These are phyloP conservation scores for Calendula officinalis DNA, from an alignment of 129 eudicot species.

Conservation along the genomic window DNA sequence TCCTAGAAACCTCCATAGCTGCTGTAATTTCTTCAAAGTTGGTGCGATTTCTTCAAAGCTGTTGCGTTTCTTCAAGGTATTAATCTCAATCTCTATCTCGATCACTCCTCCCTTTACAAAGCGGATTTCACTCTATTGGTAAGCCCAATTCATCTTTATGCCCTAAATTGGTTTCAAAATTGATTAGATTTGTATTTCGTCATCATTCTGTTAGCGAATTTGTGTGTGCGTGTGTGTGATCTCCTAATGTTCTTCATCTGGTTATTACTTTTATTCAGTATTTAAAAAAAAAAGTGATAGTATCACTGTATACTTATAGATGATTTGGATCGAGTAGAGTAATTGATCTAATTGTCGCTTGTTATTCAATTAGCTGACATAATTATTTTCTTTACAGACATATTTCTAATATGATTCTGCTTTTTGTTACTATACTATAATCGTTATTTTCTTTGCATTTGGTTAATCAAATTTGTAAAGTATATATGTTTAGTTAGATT, in stretches of 20 bases:
- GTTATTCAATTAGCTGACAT: not conserved
- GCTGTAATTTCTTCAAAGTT: no score
- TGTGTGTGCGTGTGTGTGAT: not conserved
- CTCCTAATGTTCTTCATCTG: conserved; percentile 13
- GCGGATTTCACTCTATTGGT: conserved; percentile 52
- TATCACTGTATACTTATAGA: conserved; percentile 7
- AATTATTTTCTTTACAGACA: no score
- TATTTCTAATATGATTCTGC: not conserved
- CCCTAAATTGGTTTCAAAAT: conserved; percentile 19
- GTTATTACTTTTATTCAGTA: conserved; percentile 6
- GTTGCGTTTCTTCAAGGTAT: no score
- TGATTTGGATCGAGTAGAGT: conserved; percentile 22
- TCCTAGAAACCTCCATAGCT: no score
- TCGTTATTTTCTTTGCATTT: not conserved
- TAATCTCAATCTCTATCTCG: no score
- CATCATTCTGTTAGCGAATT: not conserved
- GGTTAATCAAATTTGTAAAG: not conserved
- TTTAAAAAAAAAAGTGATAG: not conserved
- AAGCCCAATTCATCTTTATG: conserved; percentile 3
- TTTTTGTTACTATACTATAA: not conserved
- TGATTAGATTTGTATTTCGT: conserved; percentile 24
- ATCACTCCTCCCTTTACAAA: no score
- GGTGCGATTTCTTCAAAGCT: no score
- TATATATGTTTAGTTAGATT: not conserved
- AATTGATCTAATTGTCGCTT: not conserved